Base-by-base conservation (phyloP, 306 rosid genomes). In the Ammopiptanthus mongolicus region DNA sequence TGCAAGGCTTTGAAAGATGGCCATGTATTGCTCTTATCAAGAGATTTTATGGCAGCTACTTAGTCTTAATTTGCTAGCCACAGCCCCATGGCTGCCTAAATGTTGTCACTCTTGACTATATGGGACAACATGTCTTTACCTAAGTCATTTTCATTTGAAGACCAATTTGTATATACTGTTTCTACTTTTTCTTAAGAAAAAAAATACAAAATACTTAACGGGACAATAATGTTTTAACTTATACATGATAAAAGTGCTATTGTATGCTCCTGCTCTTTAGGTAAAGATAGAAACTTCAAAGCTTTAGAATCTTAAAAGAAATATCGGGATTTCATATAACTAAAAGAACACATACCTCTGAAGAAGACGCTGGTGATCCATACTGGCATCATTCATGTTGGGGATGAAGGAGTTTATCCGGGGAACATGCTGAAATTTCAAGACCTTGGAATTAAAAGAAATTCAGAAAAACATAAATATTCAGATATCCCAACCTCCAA, bases 331-430 rank as follows among this genome's bases (percentile, higher is more conserved):
- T 51, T 62, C 22, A 62, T 59, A 44, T 46, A 62, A 41, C 10
- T 57, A 59, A 64, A 75, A 63, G 52, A 78, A 74, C 19, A 46
- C 37, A 76, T 80, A 88, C 98, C 98, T 91, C 79, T 94, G 89
- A 68, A 84, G 85, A 76, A 91, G 96, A 59, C 96, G 92, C 53
- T 88, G 91, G 81, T 91, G 89, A 79, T 94, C 98, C 86, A 87
- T 82, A 79, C 91, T 88, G 22, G 96, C 97, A 76, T 90, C 90
- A 75, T 71, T 89, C 39, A 80, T 15, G 77, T 81, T 88, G 62
- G 96, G 97, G 72, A 94, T 78, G 87, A 78, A 90, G 37, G 96
- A 76, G 79, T 91, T 94, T 80, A 91, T 87, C 59, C 98, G 84
- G 73, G 98, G 97, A 34, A 92, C 83, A 61, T 91, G 96, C 97